Evolutionary conservation across 768 basidiomycete species (phyloP), one percentile per base, ranked within the genome.

Genomic region (Phanerodontia chrysosporium): DNA sequence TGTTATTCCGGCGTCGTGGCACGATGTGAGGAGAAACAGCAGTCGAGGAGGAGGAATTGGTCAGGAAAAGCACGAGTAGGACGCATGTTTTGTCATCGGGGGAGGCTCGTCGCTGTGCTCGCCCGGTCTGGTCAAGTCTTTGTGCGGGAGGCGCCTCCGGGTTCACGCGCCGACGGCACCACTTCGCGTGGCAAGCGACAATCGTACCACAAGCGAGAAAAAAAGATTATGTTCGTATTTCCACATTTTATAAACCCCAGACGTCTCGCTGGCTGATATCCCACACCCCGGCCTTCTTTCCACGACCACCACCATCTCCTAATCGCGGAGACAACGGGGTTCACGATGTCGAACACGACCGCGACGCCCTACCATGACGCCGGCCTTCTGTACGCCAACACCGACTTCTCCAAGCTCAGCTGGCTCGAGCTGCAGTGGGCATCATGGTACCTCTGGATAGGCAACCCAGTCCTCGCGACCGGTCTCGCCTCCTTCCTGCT

Each of bases 401-500:
- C 81, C 22, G 86, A 90, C 72, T 76, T 86, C 57, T 67, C 80
- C 21, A 77, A 83, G 55, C 76, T 92, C 42, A 83, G 69, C 60
- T 87, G 83, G 86, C 60, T 86, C 51, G 95, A 96, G 74, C 79
- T 84, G 58, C 78, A 84, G 66, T 98, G 95, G 94, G 86, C 80
- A 51, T 74, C 81, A 22, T 97, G 91, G 88, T 98, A 96, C 68
- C 73, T 90, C 45, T 86, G 78, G 78, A 85, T 95, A 49, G 92
- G 85, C 56, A 93, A 96, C 77, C 94, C 95, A 0, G 70, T 94
- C 57, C 79, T 98, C 63, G 97, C 97, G 13, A 99, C 97, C 0
- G 95, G 95, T 54, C 76, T 99, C 57, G 85, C 92, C 84, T 91
- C 89, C 63, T 98, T 99, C 73, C 61, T 96, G 24, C 66, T 98